Conservation (phyloP, 306 rosid genomes). For the Vicia faba region DNA sequence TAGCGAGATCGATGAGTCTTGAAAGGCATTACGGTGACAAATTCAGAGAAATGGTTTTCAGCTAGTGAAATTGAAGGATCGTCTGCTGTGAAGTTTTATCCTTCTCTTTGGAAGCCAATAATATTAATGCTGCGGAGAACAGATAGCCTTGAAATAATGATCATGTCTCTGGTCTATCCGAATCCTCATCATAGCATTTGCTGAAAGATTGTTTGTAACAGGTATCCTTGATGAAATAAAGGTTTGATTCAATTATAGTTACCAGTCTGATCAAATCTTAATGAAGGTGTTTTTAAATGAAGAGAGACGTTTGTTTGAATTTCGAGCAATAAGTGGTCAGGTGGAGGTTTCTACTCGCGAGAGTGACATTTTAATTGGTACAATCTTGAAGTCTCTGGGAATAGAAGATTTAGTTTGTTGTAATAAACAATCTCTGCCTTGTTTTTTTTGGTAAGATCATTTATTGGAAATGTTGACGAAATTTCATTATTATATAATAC, state of each 20-base stretch:
- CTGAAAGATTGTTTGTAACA: conserved; percentile 74
- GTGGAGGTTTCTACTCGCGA: conserved; percentile 83
- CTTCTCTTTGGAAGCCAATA: conserved; percentile 88
- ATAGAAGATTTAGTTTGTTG: conserved; percentile 82
- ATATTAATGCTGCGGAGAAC: conserved; percentile 90
- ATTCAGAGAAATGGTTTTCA: conserved; percentile 93
- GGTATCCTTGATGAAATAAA: conserved; percentile 94
- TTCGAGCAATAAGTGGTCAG: conserved; percentile 98
- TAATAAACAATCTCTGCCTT: conserved; percentile 51
- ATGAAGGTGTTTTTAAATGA: conserved; percentile 76
- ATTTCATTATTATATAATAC: conserved; percentile 45
- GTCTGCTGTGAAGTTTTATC: conserved; percentile 93
- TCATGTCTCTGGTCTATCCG: conserved; percentile 76
- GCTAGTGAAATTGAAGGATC: conserved; percentile 91
- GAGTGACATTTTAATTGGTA: conserved; percentile 76
- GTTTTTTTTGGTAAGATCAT: conserved; percentile 92
- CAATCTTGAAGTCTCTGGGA: conserved; percentile 92
- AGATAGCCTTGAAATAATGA: conserved; percentile 85
- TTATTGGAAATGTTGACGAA: conserved; percentile 58
- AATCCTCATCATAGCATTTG: conserved; percentile 63
- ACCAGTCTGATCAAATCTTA: conserved; percentile 69
- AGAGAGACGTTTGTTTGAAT: conserved; percentile 79
- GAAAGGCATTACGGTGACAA: too few relatives aligned
- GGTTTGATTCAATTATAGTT: conserved; percentile 76
- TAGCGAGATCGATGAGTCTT: too few relatives aligned